Base-by-base conservation (phyloP, 2,329 filamentous ascomycete genomes). In the Fusarium sp. region DNA sequence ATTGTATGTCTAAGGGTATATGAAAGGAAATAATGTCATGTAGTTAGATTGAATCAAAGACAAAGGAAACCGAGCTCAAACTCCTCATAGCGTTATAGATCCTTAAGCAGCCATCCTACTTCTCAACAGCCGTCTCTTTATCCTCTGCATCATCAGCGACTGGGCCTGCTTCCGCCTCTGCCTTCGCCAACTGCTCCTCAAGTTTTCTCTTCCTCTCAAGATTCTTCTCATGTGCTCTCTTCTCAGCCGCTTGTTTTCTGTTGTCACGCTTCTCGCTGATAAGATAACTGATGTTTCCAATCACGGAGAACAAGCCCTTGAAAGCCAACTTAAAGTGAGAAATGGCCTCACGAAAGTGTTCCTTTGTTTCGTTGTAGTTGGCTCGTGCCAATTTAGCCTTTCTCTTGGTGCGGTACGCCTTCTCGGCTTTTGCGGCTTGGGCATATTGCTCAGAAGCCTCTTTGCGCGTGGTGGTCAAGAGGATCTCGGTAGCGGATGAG, bases 331-430 rank as follows among this genome's bases (percentile, higher is more conserved):
- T 63, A 2, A 63, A 61, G 20, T 63, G 60, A 0, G 48, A 55
- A 7, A 63, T 32, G 7, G 42, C 60, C 2, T 63, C 58, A 1
- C 28, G 34, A 18, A 63, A 63, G 21, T 63, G 47, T 1, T 30
- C 27, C n/a, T 63, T 63, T 0, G 60, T 63, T 28, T 63, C 57
- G 16, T 28, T 55, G 42, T 63, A 63, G 34, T 63, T 63, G 20
- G 58, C 57, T 5, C 60, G 60, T 4, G 60, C 58, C 3, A 63
- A 4, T 4, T 48, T 58, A 0, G 60, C 60, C 4, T 41, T 60
- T 23, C 62, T 63, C 11, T 63, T 63, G 20, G 48, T 63, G 34
- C 60, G 60, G 13, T 63, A 63, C 2, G 47, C 60, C 4, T 63
- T 63, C n/a, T 63, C 60, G 4, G 58, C 60, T n/a, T 27, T 63